phyloP scores from a whole-genome alignment of 2,329 filamentous ascomycete species.

The Nemania bipapillata region DNA sequence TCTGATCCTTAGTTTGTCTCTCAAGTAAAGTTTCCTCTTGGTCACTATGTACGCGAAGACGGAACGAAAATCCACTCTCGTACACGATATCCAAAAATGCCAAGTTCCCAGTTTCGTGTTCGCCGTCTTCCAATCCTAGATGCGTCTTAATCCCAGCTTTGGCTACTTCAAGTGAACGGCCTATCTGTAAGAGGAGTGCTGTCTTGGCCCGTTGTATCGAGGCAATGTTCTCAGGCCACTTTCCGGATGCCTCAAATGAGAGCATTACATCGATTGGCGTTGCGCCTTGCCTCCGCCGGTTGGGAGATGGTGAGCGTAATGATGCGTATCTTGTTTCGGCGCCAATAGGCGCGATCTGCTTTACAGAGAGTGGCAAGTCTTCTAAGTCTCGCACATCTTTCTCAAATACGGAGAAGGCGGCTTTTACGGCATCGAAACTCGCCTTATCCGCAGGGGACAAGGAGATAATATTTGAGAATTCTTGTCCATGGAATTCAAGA shows the following conservation, averaged over 20 bases:
- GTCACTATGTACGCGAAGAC: slow-evolving; percentile 88
- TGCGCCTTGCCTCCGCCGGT: slow-evolving; percentile 58
- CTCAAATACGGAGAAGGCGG: slow-evolving; percentile 78
- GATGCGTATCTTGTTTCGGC: slow-evolving; percentile 80
- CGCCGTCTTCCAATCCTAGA: slow-evolving; percentile 82
- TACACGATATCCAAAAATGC: slow-evolving; percentile 86
- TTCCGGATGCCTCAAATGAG: slow-evolving; percentile 90
- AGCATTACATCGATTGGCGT: slow-evolving; percentile 80
- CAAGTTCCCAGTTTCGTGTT: slow-evolving; percentile 75
- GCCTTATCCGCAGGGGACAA: slow-evolving; percentile 61
- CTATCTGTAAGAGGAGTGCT: slow-evolving; percentile 83
- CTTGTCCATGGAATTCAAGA: slow-evolving; percentile 62
- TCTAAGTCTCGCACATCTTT: slow-evolving; percentile 80
- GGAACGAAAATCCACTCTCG: slow-evolving; percentile 76
- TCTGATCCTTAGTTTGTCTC: slow-evolving; percentile 79
- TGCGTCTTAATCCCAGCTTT: slow-evolving; percentile 71
- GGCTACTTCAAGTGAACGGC: slow-evolving; percentile 72
- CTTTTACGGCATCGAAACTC: slow-evolving; percentile 74
- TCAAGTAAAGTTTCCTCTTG: slow-evolving; percentile 84
- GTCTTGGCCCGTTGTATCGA: slow-evolving; percentile 95
- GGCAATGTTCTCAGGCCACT: slow-evolving; percentile 91
- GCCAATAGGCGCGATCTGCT: slow-evolving; percentile 79
- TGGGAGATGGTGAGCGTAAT: slow-evolving; percentile 62
- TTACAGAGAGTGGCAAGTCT: slow-evolving; percentile 85
- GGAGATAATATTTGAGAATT: slow-evolving; percentile 61